Conservation (phyloP, 208 protist species). For the Crithidia fasciculata region DNA sequence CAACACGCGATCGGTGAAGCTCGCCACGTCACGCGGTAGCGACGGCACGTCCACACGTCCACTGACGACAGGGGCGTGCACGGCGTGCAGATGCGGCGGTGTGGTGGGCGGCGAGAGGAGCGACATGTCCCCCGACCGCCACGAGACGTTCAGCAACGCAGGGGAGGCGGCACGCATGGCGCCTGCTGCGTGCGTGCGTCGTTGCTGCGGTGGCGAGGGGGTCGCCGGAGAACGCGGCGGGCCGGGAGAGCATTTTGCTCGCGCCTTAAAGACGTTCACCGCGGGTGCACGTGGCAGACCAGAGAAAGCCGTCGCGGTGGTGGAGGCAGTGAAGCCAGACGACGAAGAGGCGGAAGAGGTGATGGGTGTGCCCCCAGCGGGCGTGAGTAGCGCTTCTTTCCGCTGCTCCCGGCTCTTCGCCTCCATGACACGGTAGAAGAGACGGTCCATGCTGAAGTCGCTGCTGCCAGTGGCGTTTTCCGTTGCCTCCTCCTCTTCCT, state of each 20-base stretch:
- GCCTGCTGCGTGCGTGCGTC: not conserved
- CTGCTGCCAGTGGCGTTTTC: not conserved
- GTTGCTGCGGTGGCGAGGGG: not conserved
- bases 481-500: not conserved
- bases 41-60: constrained; percentile 9
- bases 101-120: not conserved
- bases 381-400: not conserved
- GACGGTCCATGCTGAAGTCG: constrained; percentile 23
- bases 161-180: not conserved
- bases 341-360: not conserved
- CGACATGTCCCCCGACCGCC: not conserved
- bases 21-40: constrained; percentile 4
- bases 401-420: constrained; percentile 3
- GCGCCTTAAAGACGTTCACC: not conserved
- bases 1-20: not conserved
- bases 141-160: not conserved
- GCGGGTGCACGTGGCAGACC: constrained; percentile 2
- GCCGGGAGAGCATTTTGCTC: not conserved
- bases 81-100: too few relatives aligned
- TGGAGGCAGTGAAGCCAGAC: too few relatives aligned
- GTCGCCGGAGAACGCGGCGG: not conserved
- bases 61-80: not conserved
- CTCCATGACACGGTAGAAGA: constrained; percentile 28
- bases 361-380: not conserved
- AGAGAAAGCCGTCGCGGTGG: not conserved